Evolutionary conservation across 1,284 basidiomycete genomes (phyloP), one percentile per base, ranked within the genome.

Genomic region (Boletus mariae): DNA sequence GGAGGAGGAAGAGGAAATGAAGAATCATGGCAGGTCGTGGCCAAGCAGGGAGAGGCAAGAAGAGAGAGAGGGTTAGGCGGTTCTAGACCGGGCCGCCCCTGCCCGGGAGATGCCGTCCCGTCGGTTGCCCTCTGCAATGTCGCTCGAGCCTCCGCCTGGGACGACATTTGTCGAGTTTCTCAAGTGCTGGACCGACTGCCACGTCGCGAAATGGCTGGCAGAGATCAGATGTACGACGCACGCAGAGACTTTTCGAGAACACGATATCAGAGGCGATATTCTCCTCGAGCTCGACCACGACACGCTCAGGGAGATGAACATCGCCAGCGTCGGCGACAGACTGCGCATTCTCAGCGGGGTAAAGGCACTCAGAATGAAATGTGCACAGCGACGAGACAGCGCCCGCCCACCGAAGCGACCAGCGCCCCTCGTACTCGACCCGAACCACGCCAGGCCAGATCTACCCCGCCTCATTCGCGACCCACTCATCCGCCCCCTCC

Each of bases 261-360:
- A 94, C 73, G 93, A 97, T 67, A 94, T 98, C 59, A 76, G 91
- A 43, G 93, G 94, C 9, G 87, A 90, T 65, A 85, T 97, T 35
- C 71, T 98, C 7, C 78, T 97, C 48, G 94, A 98, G 62, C 74
- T 98, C 37, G 94, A 97, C 64, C 90, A 93, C 71, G 71, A 76
- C 5, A 88, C 84, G 2, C 72, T 98, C 44, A 92, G 87, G 68
- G 94, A 97, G 72, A 90, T 97, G 82, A 90, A 90, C 29, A 82
- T 98, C 29, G 66, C 76, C 44, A 93, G 88, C 69, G 87, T 98
- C 41, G 95, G 95, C 5, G 94, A 98, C 68, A 75, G 93, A 48
- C 84, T 97, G 15, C 83, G 92, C 64, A 87, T 98, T 49, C 66
- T 92, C 15, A 88, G 85, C 52, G 94, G 85, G 0, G 88, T 98